Evolutionary conservation across 2,329 filamentous ascomycete genomes (phyloP).

Genomic region (Juglanconis sp.): DNA sequence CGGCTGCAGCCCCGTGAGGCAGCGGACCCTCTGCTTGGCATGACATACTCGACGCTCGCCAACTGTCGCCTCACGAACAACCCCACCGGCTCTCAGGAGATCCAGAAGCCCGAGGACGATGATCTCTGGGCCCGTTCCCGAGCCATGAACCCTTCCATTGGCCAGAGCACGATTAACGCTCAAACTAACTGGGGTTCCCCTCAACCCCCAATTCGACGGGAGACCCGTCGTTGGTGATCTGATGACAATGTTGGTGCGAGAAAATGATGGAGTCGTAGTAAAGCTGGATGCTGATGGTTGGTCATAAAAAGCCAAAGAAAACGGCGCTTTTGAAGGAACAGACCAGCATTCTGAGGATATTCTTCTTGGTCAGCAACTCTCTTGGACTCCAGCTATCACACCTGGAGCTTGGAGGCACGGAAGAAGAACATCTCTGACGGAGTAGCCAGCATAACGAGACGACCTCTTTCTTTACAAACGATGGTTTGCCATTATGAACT

Average conservation of each 20-base stretch:
- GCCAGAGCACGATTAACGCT: no score
- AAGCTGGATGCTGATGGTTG: not conserved
- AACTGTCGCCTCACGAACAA: constrained; percentile 7
- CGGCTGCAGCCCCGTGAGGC: constrained; percentile 36
- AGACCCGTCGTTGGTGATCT: not conserved
- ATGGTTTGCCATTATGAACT: not conserved
- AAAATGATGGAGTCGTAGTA: not conserved
- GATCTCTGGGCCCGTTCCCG: not conserved
- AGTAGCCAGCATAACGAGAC: not conserved
- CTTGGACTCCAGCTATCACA: not conserved
- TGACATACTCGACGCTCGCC: constrained; percentile 35
- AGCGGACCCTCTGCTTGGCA: constrained; percentile 39
- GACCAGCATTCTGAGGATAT: not conserved
- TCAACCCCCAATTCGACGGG: not conserved
- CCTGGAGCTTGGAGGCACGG: not conserved
- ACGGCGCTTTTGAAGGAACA: not conserved
- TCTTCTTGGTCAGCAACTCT: not conserved
- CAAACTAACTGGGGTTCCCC: not conserved
- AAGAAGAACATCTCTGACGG: not conserved
- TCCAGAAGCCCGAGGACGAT: constrained; percentile 2
- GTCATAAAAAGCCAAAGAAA: not conserved
- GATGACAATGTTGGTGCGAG: not conserved
- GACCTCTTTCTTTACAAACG: not conserved
- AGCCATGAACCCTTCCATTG: not conserved
- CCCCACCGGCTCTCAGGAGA: not conserved